Conservation (phyloP, 345 rosid genomes). For the Dovyalis caffra region DNA sequence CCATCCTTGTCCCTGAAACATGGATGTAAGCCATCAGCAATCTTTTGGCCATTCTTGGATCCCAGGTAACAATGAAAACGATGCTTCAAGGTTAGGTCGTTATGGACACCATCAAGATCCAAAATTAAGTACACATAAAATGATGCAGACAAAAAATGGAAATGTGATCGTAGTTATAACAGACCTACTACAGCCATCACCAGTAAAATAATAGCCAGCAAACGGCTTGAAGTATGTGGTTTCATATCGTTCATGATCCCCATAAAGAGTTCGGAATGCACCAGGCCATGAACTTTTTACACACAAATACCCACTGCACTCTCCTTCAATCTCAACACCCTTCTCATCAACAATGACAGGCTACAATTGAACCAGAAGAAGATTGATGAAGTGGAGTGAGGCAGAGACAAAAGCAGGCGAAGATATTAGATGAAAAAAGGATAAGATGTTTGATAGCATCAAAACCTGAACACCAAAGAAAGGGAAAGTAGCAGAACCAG, state of each 20-base stretch:
- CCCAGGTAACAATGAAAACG: not conserved
- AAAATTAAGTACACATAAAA: not conserved
- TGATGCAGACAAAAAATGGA: not conserved
- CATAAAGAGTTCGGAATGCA: slow-evolving; percentile 92
- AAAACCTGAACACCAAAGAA: slow-evolving; percentile 98
- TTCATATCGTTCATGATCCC: slow-evolving; percentile 98
- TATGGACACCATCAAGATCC: not conserved
- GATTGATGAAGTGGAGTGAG: not conserved
- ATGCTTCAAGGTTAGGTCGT: not conserved
- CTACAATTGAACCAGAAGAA: slow-evolving; percentile 37
- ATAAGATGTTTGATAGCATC: not conserved
- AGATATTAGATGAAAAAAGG: not conserved
- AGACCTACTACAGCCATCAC: slow-evolving; percentile 96
- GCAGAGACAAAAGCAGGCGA: not conserved
- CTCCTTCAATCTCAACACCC: slow-evolving; percentile 91
- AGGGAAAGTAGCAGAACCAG: slow-evolving; percentile 99
- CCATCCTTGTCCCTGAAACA: slow-evolving; percentile 92
- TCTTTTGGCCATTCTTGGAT: not conserved
- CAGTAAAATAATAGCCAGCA: slow-evolving; percentile 87
- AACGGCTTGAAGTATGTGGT: slow-evolving; percentile 96
- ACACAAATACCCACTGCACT: slow-evolving; percentile 92
- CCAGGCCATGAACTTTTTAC: slow-evolving; percentile 95
- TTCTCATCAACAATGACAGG: slow-evolving; percentile 96
- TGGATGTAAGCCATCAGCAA: slow-evolving; percentile 18
- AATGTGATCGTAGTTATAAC: not conserved